These are phyloP conservation scores for Mastigamoeba balamuthi DNA, from an alignment of 78 protist species.

Conservation along the genomic window DNA sequence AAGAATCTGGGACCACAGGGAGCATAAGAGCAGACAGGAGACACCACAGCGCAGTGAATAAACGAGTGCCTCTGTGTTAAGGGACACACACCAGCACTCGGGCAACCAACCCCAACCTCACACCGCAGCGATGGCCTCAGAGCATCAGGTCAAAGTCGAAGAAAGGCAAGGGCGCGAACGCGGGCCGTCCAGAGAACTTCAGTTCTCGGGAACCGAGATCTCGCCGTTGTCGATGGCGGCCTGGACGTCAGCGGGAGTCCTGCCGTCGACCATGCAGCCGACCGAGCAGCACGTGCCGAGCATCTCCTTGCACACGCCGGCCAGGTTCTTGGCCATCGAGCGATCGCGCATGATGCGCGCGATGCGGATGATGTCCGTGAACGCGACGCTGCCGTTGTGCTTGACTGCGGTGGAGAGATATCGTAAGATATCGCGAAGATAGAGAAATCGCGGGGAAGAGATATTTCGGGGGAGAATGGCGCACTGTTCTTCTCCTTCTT, in stretches of 20 bases:
- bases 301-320: conserved; percentile 89
- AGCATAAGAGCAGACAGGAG: too few species aligned
- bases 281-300: conserved; percentile 88
- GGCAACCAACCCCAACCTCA: too few species aligned
- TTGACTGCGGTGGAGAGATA: conserved; percentile 22
- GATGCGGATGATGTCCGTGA: conserved; percentile 74
- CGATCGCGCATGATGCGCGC: conserved; percentile 77
- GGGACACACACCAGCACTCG: too few species aligned
- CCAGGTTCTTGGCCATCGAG: conserved; percentile 72
- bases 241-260: conserved; percentile 71
- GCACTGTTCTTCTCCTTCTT: conserved; percentile 95
- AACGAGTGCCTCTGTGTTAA: too few species aligned
- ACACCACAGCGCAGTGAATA: too few species aligned
- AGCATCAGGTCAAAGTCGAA: too few species aligned
- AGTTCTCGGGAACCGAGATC: conserved; percentile 8
- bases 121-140: too few species aligned
- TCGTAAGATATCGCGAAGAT: neutral
- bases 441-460: neutral
- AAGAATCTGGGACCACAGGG: too few species aligned
- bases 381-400: conserved; percentile 89
- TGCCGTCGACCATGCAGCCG: conserved; percentile 93
- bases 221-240: conserved; percentile 58
- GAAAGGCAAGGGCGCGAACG: too few species aligned
- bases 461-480: neutral
- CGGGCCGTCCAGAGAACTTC: too few species aligned